These are phyloP conservation scores for Atractiella rhizophila DNA, from an alignment of 768 basidiomycete species.

Conservation along the genomic window DNA sequence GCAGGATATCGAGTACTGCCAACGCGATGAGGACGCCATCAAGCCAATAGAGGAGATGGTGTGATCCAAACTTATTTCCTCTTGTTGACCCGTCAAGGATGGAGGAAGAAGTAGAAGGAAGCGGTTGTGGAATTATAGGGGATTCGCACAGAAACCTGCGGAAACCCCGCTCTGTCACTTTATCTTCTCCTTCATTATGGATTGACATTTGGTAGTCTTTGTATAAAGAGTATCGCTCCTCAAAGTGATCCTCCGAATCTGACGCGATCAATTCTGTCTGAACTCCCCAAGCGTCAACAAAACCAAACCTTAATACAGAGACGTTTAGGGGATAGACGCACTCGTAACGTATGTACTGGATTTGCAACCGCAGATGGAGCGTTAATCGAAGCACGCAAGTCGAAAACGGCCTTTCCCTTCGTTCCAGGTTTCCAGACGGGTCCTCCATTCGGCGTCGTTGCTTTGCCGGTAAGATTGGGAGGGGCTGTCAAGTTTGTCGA, in stretches of 20 bases:
- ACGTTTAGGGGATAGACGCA: background rate
- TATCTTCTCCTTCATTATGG: slow-evolving; percentile 38
- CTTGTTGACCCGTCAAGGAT: slow-evolving; percentile 32
- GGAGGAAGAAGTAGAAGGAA: background rate
- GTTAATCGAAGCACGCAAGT: slow-evolving; percentile 31
- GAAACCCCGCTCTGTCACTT: slow-evolving; percentile 11
- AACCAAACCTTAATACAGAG: slow-evolving; percentile 6
- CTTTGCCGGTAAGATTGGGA: no score
- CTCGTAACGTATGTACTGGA: slow-evolving; percentile 6
- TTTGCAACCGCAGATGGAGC: slow-evolving; percentile 28
- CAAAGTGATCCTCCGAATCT: background rate
- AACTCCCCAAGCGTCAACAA: slow-evolving; percentile 31
- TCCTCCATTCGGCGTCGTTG: no score
- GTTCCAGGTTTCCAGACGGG: no score
- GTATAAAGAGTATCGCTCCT: slow-evolving; percentile 59
- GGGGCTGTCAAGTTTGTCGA: no score
- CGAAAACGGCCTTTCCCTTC: slow-evolving; percentile 22
- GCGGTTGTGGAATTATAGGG: slow-evolving; percentile 37
- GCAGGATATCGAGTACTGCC: slow-evolving; percentile 71
- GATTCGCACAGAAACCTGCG: slow-evolving; percentile 50
- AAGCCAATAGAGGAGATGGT: slow-evolving; percentile 66
- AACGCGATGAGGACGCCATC: slow-evolving; percentile 62
- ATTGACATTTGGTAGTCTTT: slow-evolving; percentile 45
- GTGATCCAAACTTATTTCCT: slow-evolving; percentile 50
- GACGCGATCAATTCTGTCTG: background rate